A percentile compares a stretch with the other conserved stretches of the same genome.
phyloP scores from a whole-genome alignment of 352 stramenopile species.

The Elongisporangium anandrum region DNA sequence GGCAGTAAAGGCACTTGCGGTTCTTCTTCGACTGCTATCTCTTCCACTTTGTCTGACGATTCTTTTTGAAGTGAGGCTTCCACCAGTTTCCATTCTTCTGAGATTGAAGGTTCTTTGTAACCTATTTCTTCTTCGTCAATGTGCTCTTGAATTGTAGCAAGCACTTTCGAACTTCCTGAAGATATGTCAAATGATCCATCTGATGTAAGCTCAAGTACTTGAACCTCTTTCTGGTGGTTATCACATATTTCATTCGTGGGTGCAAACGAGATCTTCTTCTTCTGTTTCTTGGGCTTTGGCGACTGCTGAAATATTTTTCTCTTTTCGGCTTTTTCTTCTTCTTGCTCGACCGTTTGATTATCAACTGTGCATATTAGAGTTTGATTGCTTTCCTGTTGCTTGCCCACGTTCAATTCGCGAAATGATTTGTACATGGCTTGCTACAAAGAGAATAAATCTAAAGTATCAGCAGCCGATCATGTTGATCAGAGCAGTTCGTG shows the following conservation, averaged over 20 bases:
- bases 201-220: conserved; percentile 45
- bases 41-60: neutral
- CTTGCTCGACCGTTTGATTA: conserved; percentile 3
- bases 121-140: neutral
- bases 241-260: conserved; percentile 2
- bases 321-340: conserved; percentile 5
- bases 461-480: neutral
- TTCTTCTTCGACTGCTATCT: conserved; percentile 5
- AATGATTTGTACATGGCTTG: conserved; percentile 76
- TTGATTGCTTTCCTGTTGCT: conserved; percentile 7
- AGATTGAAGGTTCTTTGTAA: neutral
- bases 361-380: neutral
- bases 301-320: conserved; percentile 1
- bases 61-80: neutral
- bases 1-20: conserved; percentile 21
- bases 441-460: conserved; percentile 10
- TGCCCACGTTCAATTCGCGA: conserved; percentile 27
- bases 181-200: conserved; percentile 54
- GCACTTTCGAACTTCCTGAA: neutral
- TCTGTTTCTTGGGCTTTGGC: conserved; percentile 5
- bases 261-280: conserved; percentile 45
- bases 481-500: too few species aligned
- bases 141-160: conserved; percentile 1
- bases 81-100: neutral
- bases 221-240: conserved; percentile 5